These are phyloP conservation scores for Murraya paniculata DNA, from an alignment of 345 rosid genomes.

Conservation along the genomic window DNA sequence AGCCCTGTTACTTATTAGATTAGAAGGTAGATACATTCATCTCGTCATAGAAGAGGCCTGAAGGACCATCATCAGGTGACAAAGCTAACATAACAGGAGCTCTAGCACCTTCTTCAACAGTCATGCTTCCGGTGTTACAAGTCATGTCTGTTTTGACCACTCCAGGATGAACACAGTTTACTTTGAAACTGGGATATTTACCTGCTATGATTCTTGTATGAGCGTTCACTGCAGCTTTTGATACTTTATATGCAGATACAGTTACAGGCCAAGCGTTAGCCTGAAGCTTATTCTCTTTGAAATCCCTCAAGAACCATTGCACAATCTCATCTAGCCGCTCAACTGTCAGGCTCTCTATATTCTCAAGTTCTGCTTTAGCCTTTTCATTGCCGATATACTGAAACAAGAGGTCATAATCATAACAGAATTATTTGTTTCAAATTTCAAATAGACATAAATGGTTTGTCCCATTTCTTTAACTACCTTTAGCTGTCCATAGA, in stretches of 20 bases:
- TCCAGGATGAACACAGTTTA: conserved; percentile 17
- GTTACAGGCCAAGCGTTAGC: conserved; percentile 6
- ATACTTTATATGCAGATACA: conserved; percentile 9
- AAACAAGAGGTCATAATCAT: background rate
- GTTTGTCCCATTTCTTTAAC: background rate
- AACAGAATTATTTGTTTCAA: background rate
- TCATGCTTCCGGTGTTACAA: background rate
- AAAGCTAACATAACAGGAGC: conserved; percentile 21
- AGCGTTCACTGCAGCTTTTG: conserved; percentile 6
- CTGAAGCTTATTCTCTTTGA: conserved; percentile 9
- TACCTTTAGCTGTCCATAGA: conserved; percentile 19
- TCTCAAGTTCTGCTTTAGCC: background rate
- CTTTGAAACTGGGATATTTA: conserved; percentile 5
- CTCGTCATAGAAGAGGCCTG: conserved; percentile 3
- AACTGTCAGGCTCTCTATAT: conserved; percentile 1
- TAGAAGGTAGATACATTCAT: conserved; percentile 9
- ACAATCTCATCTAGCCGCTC: conserved; percentile 20
- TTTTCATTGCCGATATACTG: background rate
- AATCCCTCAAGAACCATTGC: conserved; percentile 9
- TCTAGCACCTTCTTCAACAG: conserved; percentile 14
- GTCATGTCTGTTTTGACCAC: conserved; percentile 7
- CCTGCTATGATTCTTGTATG: conserved; percentile 6
- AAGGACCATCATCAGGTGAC: conserved; percentile 12
- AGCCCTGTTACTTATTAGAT: background rate
- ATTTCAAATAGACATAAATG: too few relatives aligned